Evolutionary conservation across 345 rosid genomes (phyloP).

Genomic region (Arabis alpina): DNA sequence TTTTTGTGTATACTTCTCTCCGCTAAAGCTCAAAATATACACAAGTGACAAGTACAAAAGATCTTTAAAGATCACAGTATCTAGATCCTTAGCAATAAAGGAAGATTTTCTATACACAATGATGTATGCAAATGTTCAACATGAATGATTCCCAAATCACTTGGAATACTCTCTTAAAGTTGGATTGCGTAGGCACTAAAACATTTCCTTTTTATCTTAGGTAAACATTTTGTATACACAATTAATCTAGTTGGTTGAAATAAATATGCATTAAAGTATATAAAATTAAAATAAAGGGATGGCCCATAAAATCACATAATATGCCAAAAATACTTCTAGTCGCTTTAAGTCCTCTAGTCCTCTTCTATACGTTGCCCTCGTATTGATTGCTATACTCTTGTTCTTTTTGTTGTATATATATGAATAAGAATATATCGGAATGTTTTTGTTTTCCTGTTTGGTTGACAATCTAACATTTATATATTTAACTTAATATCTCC

Average conservation of each 20-base stretch:
- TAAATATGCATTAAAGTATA: constrained; percentile 2
- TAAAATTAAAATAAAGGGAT: constrained; percentile 8
- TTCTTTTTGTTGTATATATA: constrained; percentile 17
- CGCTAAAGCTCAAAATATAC: no score
- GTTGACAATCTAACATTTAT: constrained; percentile 7
- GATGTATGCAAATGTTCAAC: no score
- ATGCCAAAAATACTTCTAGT: constrained; percentile 31
- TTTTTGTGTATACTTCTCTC: no score
- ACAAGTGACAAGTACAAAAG: no score
- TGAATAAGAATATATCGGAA: constrained; percentile 11
- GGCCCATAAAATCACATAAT: constrained; percentile 39
- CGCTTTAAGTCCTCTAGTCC: constrained; percentile 14
- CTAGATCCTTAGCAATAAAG: no score
- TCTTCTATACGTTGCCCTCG: constrained; percentile 24
- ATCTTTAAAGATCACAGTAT: no score
- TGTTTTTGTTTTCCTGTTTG: constrained; percentile 20
- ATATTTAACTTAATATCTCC: not conserved
- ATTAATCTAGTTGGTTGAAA: constrained; percentile 3
- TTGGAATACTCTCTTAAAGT: no score
- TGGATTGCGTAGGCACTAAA: no score
- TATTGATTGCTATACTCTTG: constrained; percentile 25
- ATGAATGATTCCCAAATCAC: no score
- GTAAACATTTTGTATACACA: not conserved
- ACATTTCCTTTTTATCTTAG: not conserved
- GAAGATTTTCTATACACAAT: no score